Evolutionary conservation across 108 stramenopile species (phyloP).

Genomic region (Conticribra weissflogii): DNA sequence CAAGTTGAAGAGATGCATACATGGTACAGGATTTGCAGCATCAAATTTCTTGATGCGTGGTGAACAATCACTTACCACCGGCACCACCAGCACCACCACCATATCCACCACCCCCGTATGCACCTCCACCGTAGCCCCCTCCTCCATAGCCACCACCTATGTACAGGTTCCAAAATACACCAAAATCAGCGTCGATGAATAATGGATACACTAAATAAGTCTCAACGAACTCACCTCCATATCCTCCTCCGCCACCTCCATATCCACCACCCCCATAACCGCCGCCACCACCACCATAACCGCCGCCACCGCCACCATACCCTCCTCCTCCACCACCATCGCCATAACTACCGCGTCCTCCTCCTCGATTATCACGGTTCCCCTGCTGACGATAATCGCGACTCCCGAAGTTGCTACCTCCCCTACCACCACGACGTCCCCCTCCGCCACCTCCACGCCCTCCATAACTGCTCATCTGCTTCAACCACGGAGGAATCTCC

Average conservation of each 20-base stretch:
- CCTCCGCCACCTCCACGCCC: slow-evolving; percentile 68
- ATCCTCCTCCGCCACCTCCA: slow-evolving; percentile 63
- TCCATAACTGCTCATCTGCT: slow-evolving; percentile 74
- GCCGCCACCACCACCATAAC: not conserved
- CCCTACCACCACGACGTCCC: slow-evolving; percentile 44
- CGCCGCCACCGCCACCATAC: not conserved
- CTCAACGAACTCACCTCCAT: slow-evolving; percentile 31
- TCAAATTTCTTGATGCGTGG: too few species aligned
- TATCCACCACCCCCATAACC: slow-evolving; percentile 41
- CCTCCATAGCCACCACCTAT: slow-evolving; percentile 23
- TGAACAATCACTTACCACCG: not conserved
- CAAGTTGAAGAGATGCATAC: not conserved
- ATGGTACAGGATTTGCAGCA: not conserved
- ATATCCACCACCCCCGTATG: slow-evolving; percentile 28
- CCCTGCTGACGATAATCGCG: slow-evolving; percentile 60
- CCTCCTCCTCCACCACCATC: slow-evolving; percentile 20
- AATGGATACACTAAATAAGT: too few species aligned
- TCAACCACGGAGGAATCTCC: slow-evolving; percentile 83
- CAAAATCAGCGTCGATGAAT: not conserved
- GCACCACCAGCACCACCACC: not conserved
- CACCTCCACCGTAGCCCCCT: slow-evolving; percentile 40
- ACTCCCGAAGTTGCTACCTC: slow-evolving; percentile 32
- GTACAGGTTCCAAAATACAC: not conserved
- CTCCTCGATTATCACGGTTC: slow-evolving; percentile 25
- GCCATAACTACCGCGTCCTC: slow-evolving; percentile 35